These are phyloP conservation scores for Phaeomoniella chlamydospora DNA, from an alignment of 2,329 filamentous ascomycete species.

Conservation along the genomic window DNA sequence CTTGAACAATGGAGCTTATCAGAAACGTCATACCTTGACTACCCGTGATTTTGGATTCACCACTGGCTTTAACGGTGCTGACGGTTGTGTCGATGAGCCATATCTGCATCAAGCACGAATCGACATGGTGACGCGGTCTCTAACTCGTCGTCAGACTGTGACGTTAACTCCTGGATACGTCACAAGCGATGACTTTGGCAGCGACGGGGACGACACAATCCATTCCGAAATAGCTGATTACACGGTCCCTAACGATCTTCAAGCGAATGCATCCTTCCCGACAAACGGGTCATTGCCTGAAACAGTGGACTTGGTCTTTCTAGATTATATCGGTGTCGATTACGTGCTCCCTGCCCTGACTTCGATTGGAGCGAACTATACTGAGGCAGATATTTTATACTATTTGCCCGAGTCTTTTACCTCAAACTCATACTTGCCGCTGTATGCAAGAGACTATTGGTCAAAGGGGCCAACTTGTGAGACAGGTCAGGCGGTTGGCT, in stretches of 20 bases:
- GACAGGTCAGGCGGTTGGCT: neutral
- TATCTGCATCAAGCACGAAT: neutral
- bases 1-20: constrained; percentile 13
- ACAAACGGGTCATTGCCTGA: constrained; percentile 9
- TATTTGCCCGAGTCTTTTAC: constrained; percentile 16
- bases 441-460: constrained; percentile 16
- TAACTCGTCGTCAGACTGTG: constrained; percentile 13
- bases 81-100: constrained; percentile 7
- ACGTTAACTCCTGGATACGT: constrained; percentile 13
- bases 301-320: constrained; percentile 13
- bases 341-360: constrained; percentile 11
- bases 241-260: constrained; percentile 14
- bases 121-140: constrained; percentile 6
- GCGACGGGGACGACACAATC: constrained; percentile 18
- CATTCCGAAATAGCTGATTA: constrained; percentile 15
- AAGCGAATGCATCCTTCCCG: constrained; percentile 17
- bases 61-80: constrained; percentile 1
- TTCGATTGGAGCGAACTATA: constrained; percentile 15
- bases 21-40: constrained; percentile 9
- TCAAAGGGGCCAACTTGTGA: constrained; percentile 1
- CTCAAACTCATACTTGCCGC: constrained; percentile 16
- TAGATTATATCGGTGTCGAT: constrained; percentile 10
- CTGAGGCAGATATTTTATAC: constrained; percentile 12
- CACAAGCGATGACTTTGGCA: constrained; percentile 19
- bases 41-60: constrained; percentile 5